Conservation (phyloP, 257 asterid genomes). For the Solanum paucissectum region DNA sequence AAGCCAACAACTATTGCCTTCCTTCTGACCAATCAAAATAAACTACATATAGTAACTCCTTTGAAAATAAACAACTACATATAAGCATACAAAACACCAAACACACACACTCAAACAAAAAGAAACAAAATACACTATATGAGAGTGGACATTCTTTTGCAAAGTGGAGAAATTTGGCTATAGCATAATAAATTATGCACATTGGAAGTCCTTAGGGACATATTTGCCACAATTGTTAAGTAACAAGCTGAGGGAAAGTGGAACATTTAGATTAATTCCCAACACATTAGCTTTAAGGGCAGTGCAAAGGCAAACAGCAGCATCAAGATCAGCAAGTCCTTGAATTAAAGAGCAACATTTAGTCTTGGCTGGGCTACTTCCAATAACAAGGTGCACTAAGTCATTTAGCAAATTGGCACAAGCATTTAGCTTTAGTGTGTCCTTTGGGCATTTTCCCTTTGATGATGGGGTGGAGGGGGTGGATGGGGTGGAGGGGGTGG, state of each 20-base stretch:
- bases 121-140: background rate
- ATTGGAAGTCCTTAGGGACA: background rate
- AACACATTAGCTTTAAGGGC: slow-evolving; percentile 7
- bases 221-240: slow-evolving; percentile 13
- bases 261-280: slow-evolving; percentile 9
- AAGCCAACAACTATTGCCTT: background rate
- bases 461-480: background rate
- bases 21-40: background rate
- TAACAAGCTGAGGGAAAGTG: slow-evolving; percentile 7
- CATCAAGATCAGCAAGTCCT: slow-evolving; percentile 13
- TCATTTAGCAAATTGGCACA: slow-evolving; percentile 2
- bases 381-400: slow-evolving; percentile 3
- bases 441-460: slow-evolving; percentile 4
- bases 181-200: background rate
- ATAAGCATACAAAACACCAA: too few species aligned
- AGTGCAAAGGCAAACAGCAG: slow-evolving; percentile 26
- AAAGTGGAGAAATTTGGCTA: background rate
- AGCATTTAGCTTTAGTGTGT: slow-evolving; percentile 3
- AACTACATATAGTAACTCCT: background rate
- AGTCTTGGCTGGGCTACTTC: slow-evolving; percentile 1
- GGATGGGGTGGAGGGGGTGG: background rate
- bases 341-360: slow-evolving; percentile 8
- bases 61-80: background rate
- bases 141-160: background rate
- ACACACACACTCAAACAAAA: background rate